Conservation (phyloP, 83 land plant species). For the Isoetes engelmannii region DNA sequence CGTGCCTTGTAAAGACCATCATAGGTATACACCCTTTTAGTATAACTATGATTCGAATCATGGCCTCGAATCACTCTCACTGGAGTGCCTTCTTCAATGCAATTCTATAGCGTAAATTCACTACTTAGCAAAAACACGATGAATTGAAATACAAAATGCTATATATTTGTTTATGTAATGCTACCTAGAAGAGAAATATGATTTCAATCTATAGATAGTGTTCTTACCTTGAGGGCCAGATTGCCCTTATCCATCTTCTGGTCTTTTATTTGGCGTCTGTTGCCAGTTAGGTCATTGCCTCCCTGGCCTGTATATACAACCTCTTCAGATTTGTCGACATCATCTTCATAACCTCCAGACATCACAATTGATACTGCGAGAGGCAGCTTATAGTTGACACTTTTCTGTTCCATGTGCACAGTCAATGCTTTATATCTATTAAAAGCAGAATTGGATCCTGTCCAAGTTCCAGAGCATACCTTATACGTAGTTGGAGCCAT, state of each 20-base stretch:
- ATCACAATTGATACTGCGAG: constrained; percentile 71
- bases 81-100: constrained; percentile 46
- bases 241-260: constrained; percentile 72
- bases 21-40: constrained; percentile 80
- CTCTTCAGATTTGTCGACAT: constrained; percentile 71
- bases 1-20: constrained; percentile 90
- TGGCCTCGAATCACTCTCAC: constrained; percentile 83
- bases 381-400: constrained; percentile 41
- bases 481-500: constrained; percentile 16
- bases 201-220: too few species aligned
- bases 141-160: too few species aligned
- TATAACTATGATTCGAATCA: constrained; percentile 51
- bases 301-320: constrained; percentile 94
- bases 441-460: too few species aligned
- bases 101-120: constrained; percentile 60
- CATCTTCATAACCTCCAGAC: constrained; percentile 95
- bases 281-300: constrained; percentile 71
- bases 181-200: too few species aligned
- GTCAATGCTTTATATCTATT: too few species aligned
- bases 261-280: constrained; percentile 54
- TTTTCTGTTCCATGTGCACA: too few species aligned
- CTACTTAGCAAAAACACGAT: too few species aligned
- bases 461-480: too few species aligned
- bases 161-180: too few species aligned
- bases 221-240: constrained; percentile 64